These are phyloP conservation scores for Theileria annulata DNA, from an alignment of 169 alveolate genomes.

Conservation along the genomic window DNA sequence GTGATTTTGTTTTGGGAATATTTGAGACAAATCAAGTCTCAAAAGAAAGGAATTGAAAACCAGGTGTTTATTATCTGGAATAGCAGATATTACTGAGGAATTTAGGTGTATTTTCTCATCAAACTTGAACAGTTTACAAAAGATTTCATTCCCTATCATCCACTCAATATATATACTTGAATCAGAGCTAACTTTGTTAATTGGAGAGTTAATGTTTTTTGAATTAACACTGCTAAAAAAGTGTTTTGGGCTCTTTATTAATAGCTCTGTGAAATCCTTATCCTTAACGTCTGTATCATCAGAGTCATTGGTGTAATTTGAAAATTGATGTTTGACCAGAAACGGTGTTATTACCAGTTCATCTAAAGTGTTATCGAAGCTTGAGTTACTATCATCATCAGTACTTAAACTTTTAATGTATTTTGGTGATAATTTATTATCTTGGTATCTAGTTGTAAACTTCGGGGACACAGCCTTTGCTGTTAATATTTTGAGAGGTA, in stretches of 20 bases:
- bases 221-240: constrained; percentile 33
- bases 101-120: constrained; percentile 70
- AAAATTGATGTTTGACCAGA: neutral
- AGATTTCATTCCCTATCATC: constrained; percentile 77
- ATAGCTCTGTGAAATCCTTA: constrained; percentile 19
- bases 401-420: constrained; percentile 1
- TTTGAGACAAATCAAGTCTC: constrained; percentile 40
- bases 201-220: constrained; percentile 12
- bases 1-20: neutral
- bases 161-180: constrained; percentile 70
- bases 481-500: constrained; percentile 58
- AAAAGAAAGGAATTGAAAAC: constrained; percentile 31
- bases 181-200: constrained; percentile 48
- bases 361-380: neutral
- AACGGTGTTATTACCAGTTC: constrained; percentile 24
- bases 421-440: constrained; percentile 8
- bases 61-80: constrained; percentile 27
- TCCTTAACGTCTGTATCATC: neutral
- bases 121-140: constrained; percentile 67
- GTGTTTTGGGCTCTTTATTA: constrained; percentile 39
- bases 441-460: constrained; percentile 22
- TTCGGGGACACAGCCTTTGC: constrained; percentile 55
- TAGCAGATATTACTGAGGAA: constrained; percentile 38
- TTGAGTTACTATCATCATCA: neutral
- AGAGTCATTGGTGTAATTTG: neutral